Conservation (phyloP, 805 yeast genomes). For the Candida wancherniae region DNA sequence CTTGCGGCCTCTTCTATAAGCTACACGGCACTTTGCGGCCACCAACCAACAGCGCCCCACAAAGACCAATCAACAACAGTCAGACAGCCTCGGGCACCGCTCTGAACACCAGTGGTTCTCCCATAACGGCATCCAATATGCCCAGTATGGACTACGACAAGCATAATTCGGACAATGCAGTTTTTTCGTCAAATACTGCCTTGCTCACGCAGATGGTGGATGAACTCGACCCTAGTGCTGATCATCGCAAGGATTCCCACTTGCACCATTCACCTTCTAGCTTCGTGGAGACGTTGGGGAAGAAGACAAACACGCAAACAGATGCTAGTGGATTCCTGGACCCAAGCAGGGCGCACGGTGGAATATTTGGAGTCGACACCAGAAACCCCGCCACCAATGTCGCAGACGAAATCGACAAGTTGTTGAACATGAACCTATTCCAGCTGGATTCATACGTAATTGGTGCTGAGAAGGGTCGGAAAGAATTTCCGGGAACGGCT, state of each 20-base stretch:
- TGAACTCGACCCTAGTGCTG: neutral
- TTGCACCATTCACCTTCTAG: slow-evolving; percentile 1
- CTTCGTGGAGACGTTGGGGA: neutral
- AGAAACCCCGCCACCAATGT: slow-evolving; percentile 12
- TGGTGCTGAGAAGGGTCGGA: slow-evolving; percentile 14
- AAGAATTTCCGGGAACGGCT: slow-evolving; percentile 6
- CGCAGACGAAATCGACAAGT: slow-evolving; percentile 36
- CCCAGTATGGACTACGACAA: slow-evolving; percentile 4
- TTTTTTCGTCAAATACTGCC: slow-evolving; percentile 10
- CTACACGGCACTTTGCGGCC: slow-evolving; percentile 44
- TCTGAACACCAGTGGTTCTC: neutral
- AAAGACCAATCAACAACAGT: neutral
- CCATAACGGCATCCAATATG: neutral
- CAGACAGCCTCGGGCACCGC: neutral
- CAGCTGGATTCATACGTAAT: slow-evolving; percentile 30
- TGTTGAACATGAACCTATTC: slow-evolving; percentile 37
- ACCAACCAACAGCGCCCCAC: slow-evolving; percentile 17
- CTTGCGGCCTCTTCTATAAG: slow-evolving; percentile 43
- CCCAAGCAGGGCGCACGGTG: slow-evolving; percentile 1
- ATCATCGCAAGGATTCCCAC: neutral
- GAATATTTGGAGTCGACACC: slow-evolving; percentile 6
- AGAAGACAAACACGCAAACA: slow-evolving; percentile 1
- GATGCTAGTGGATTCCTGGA: neutral
- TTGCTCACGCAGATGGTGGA: slow-evolving; percentile 9
- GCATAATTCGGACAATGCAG: slow-evolving; percentile 10